These are phyloP conservation scores for Oryza meridionalis DNA, from an alignment of 176 grass and related monocot species.

Conservation along the genomic window DNA sequence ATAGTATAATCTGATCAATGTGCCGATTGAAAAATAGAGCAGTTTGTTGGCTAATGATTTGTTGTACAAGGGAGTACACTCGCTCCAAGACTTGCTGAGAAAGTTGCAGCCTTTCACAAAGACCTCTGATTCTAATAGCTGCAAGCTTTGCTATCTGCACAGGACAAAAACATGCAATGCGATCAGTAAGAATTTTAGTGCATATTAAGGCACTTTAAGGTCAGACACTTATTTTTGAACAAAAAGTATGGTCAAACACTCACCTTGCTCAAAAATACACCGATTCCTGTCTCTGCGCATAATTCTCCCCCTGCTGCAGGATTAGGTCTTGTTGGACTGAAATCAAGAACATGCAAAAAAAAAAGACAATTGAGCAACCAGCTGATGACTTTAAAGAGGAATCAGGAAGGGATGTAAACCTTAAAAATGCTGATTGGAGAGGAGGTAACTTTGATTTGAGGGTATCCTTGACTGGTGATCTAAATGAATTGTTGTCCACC, in stretches of 20 bases:
- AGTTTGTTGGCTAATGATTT: conserved; percentile 85
- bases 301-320: conserved; percentile 87
- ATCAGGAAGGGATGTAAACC: conserved; percentile 51
- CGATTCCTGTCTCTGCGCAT: conserved; percentile 89
- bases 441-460: conserved; percentile 83
- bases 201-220: background rate
- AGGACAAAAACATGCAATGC: conserved; percentile 10
- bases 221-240: background rate
- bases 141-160: conserved; percentile 81
- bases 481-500: conserved; percentile 76
- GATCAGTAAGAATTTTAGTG: conserved; percentile 35
- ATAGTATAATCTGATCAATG: conserved; percentile 96
- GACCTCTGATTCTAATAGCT: conserved; percentile 94
- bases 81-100: conserved; percentile 74
- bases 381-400: conserved; percentile 11
- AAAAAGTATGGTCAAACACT: background rate
- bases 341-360: conserved; percentile 29
- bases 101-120: conserved; percentile 91
- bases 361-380: conserved; percentile 30
- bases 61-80: conserved; percentile 85
- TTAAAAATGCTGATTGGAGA: conserved; percentile 96
- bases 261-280: conserved; percentile 94
- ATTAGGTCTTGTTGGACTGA: conserved; percentile 89
- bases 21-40: conserved; percentile 91
- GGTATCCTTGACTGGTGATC: conserved; percentile 81